Conservation (phyloP, 805 yeast genomes). For the Yamadazyma endophytica region DNA sequence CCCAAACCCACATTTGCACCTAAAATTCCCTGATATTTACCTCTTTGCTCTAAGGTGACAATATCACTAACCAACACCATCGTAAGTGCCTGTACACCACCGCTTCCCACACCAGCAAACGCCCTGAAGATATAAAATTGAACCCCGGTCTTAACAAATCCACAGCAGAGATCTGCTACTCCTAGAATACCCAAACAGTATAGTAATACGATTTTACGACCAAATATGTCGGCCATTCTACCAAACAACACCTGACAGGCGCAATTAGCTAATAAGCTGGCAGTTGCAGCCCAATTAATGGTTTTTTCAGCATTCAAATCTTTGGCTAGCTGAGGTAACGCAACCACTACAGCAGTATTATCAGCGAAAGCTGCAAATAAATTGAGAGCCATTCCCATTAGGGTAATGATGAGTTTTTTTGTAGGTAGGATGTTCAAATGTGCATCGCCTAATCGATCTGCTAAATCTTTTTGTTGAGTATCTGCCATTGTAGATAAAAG, state of each 20-base stretch:
- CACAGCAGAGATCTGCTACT: constrained; percentile 42
- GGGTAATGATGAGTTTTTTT: constrained; percentile 27
- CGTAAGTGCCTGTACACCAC: constrained; percentile 49
- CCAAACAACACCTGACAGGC: constrained; percentile 77
- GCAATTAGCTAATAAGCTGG: constrained; percentile 63
- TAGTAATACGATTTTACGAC: constrained; percentile 45
- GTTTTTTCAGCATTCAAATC: constrained; percentile 41
- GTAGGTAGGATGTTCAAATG: constrained; percentile 37
- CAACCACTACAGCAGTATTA: constrained; percentile 42
- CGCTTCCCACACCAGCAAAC: constrained; percentile 56
- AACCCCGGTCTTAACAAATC: constrained; percentile 36
- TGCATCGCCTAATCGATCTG: constrained; percentile 30
- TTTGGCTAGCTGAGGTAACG: constrained; percentile 41
- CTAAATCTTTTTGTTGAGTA: constrained; percentile 5
- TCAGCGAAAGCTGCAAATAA: constrained; percentile 40
- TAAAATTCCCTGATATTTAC: constrained; percentile 51
- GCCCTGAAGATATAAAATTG: constrained; percentile 50
- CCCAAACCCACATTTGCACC: constrained; percentile 49
- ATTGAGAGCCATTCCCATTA: constrained; percentile 31
- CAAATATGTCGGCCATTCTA: constrained; percentile 61
- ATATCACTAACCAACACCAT: constrained; percentile 54
- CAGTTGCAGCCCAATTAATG: constrained; percentile 69
- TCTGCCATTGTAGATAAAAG: no score
- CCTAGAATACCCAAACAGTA: constrained; percentile 42
- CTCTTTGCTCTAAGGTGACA: constrained; percentile 50